Evolutionary conservation across 306 rosid genomes (phyloP), one percentile per base, ranked within the genome.

Genomic region (Glycine soja): DNA sequence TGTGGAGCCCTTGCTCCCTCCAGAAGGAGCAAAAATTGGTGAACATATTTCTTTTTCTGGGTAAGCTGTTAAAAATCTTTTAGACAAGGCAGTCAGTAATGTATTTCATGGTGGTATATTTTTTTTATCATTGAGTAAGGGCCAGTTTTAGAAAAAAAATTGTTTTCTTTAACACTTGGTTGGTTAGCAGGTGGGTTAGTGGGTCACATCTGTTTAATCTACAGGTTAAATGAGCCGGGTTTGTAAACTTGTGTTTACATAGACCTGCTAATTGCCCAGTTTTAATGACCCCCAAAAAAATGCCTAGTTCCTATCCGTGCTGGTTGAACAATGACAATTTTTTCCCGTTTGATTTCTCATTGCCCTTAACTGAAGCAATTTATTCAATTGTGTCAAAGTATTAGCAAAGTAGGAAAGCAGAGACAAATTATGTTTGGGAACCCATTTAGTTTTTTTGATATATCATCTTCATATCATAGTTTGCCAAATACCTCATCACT

Each of bases 1-100:
- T n/a, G 98, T 95, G 19, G 99, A 95, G 88, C 98, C 98, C 71
- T 76, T 95, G 90, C 88, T 89, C 19, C 98, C 99, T 78, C 97
- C 99, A 13, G 90, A 91, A 86, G 98, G 97, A 63, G 90, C 97
- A 72, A 90, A 86, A 80, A 72, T 83, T 47, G 98, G 99, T 85
- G 99, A 95, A 58, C 90, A 80, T 8, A 78, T 95, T 82, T 86
- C 90, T 65, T 93, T 95, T 88, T 75, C 86, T 3, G 98, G 97
- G 99, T 95, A 84, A 79, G 86, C 36, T 82, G 18, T 47, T 62
- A 40, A n/a, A 73, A 81, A 74, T 36, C 72, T 51, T 74, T 53
- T 77, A 42, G 48, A 63, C 59, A 45, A 77, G 16, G 12, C 52
- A 83, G 64, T 63, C 79, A 42, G 48, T 74, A 16, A 13, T 8